Conservation (phyloP, 179 eudicot genomes). For the Gypsophila paniculata region DNA sequence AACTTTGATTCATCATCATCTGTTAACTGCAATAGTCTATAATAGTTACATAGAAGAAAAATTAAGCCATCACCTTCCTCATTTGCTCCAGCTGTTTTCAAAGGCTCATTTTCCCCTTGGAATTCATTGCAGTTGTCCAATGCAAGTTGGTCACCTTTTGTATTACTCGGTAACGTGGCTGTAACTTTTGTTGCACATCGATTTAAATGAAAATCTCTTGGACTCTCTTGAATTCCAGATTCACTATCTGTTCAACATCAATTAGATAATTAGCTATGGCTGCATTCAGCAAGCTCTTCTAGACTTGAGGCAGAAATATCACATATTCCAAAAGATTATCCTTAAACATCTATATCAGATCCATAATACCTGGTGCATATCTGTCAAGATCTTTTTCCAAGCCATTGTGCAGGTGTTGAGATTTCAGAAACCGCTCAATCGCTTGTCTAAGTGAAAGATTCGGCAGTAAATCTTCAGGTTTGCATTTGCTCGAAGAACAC, state of each 20-base stretch:
- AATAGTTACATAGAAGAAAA: neutral
- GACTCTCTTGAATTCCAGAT: slow-evolving; percentile 64
- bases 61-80: slow-evolving; percentile 46
- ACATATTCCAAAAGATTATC: neutral
- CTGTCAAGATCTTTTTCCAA: slow-evolving; percentile 40
- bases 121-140: slow-evolving; percentile 37
- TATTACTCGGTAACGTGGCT: slow-evolving; percentile 34
- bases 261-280: slow-evolving; percentile 3
- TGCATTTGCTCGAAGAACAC: slow-evolving; percentile 58
- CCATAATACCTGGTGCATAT: slow-evolving; percentile 60
- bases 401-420: slow-evolving; percentile 36
- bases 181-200: slow-evolving; percentile 32
- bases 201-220: slow-evolving; percentile 33
- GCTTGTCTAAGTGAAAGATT: slow-evolving; percentile 70
- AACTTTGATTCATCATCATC: neutral
- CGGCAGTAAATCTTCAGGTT: slow-evolving; percentile 53
- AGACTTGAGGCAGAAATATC: neutral
- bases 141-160: slow-evolving; percentile 22
- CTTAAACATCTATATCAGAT: neutral
- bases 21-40: neutral
- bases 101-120: slow-evolving; percentile 59
- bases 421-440: slow-evolving; percentile 52
- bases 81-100: slow-evolving; percentile 27
- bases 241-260: slow-evolving; percentile 51
- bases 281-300: slow-evolving; percentile 12